Percentiles rank a stretch among this genome's conserved stretches.
Conservation (phyloP, 768 basidiomycete species). For the Calocybe indica region DNA sequence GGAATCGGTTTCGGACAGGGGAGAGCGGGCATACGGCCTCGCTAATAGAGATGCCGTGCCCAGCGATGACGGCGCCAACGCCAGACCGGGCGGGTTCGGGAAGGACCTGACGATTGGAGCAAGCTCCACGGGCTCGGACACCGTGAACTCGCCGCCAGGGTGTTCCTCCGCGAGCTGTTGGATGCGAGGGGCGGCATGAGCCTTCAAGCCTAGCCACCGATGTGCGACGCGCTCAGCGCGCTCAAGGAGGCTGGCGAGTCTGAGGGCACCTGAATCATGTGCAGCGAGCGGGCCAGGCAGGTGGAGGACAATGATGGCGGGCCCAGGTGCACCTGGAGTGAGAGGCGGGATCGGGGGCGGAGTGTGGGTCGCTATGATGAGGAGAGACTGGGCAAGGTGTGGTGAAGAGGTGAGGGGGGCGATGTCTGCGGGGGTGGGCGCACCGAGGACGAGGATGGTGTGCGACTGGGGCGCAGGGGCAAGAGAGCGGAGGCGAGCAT, state of each 20-base stretch:
- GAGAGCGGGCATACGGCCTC: not conserved
- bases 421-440: constrained; percentile 27
- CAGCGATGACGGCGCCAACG: not conserved
- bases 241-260: constrained; percentile 34
- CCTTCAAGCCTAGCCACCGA: constrained; percentile 9
- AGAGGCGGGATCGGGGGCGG: constrained; percentile 22
- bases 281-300: constrained; percentile 25
- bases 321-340: constrained; percentile 10
- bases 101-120: constrained; percentile 5
- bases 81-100: not conserved
- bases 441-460: constrained; percentile 35
- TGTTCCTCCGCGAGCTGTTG: constrained; percentile 27
- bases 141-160: constrained; percentile 26
- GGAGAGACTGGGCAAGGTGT: constrained; percentile 23
- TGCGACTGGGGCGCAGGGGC: constrained; percentile 10
- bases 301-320: constrained; percentile 25
- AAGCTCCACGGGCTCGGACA: constrained; percentile 17
- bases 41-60: not conserved
- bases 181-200: constrained; percentile 13
- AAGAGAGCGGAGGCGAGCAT: constrained; percentile 7
- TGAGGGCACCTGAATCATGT: constrained; percentile 31
- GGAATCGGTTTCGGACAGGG: not conserved
- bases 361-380: constrained; percentile 36
- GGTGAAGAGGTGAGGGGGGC: constrained; percentile 28
- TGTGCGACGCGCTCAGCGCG: constrained; percentile 31